Evolutionary conservation across 1,284 basidiomycete genomes (phyloP).

Genomic region (Ustilago tritici): DNA sequence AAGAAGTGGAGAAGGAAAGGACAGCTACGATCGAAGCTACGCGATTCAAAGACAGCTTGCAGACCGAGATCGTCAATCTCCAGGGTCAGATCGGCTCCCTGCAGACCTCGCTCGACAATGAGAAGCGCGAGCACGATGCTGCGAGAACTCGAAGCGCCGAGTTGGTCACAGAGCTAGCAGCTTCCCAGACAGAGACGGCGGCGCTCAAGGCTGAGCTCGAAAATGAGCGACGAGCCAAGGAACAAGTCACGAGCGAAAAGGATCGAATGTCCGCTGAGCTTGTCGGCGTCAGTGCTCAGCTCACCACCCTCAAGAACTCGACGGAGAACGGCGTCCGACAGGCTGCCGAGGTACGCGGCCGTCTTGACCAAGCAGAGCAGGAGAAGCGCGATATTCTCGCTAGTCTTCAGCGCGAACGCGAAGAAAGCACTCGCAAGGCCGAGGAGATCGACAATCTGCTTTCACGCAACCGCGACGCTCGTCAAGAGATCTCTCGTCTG

Average conservation of each 20-base stretch:
- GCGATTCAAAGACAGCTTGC: conserved; percentile 39
- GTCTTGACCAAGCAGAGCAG: conserved; percentile 58
- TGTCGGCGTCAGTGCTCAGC: conserved; percentile 48
- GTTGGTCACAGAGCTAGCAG: conserved; percentile 35
- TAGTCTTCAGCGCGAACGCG: conserved; percentile 62
- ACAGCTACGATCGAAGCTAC: conserved; percentile 15
- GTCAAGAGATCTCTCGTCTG: conserved; percentile 57
- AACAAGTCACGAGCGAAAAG: conserved; percentile 42
- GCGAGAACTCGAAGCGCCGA: conserved; percentile 29
- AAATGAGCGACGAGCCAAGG: conserved; percentile 47
- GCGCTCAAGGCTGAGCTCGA: conserved; percentile 41
- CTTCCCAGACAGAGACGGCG: conserved; percentile 38
- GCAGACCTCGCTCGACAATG: conserved; percentile 43
- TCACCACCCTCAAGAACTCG: conserved; percentile 44
- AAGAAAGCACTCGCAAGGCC: conserved; percentile 58
- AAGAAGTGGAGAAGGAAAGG: conserved; percentile 26
- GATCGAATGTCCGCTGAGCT: conserved; percentile 48
- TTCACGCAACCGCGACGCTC: conserved; percentile 51
- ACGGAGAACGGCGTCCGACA: conserved; percentile 50
- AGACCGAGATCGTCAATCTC: conserved; percentile 38
- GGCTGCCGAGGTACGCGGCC: conserved; percentile 44
- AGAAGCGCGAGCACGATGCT: conserved; percentile 42
- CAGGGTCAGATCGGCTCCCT: conserved; percentile 39
- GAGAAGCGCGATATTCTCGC: conserved; percentile 67
- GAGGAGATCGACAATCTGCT: conserved; percentile 58